Evolutionary conservation across 2,329 filamentous ascomycete genomes (phyloP).

Genomic region (Zalaria sp.): DNA sequence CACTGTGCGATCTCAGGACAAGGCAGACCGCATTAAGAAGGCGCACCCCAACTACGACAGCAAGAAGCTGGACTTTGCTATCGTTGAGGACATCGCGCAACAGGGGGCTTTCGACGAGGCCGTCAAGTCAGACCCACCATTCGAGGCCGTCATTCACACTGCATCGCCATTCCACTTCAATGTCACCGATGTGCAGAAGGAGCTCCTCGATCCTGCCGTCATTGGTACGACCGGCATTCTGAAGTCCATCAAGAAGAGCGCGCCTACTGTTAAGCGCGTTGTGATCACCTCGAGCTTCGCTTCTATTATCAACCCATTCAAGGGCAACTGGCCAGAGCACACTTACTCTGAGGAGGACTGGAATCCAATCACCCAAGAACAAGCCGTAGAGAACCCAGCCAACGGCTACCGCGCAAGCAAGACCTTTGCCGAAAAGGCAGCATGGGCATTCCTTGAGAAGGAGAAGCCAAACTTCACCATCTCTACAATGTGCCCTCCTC

Average conservation of each 20-base stretch:
- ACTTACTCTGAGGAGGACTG: conserved; percentile 41
- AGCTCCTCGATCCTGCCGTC: conserved; percentile 45
- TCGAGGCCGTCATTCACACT: conserved; percentile 62
- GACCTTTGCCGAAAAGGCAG: conserved; percentile 44
- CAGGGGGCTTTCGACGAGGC: conserved; percentile 52
- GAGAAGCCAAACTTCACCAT: conserved; percentile 37
- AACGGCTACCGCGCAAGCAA: conserved; percentile 40
- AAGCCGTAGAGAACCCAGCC: conserved; percentile 29
- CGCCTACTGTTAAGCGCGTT: conserved; percentile 57
- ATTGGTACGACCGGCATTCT: conserved; percentile 50
- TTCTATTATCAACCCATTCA: conserved; percentile 44
- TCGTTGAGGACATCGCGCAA: conserved; percentile 60
- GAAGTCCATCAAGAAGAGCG: conserved; percentile 45
- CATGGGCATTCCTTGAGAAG: conserved; percentile 38
- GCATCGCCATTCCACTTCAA: conserved; percentile 63
- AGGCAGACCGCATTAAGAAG: conserved; percentile 45
- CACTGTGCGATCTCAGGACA: conserved; percentile 47
- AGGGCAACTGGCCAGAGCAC: conserved; percentile 34
- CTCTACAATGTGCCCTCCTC: conserved; percentile 34
- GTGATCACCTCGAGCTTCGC: conserved; percentile 59
- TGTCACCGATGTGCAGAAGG: conserved; percentile 56
- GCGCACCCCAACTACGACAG: conserved; percentile 37
- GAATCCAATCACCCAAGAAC: conserved; percentile 41
- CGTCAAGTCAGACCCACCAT: conserved; percentile 46
- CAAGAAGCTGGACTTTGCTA: conserved; percentile 45